Evolutionary conservation across 176 grass and related monocot species (phyloP), one percentile per base, ranked within the genome.

Genomic region (Aegilops sharonensis): DNA sequence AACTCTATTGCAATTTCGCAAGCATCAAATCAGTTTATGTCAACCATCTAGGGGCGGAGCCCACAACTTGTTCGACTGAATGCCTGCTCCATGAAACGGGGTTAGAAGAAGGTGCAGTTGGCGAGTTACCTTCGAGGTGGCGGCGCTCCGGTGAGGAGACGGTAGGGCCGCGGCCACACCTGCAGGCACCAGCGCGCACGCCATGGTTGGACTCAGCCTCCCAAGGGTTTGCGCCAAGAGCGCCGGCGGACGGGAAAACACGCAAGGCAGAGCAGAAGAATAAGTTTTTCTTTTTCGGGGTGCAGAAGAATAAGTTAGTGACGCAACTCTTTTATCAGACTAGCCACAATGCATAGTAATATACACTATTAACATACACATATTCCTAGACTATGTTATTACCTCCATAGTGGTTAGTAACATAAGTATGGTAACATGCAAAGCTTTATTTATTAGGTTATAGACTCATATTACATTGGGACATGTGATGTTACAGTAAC

Each of bases 61-160:
- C 39, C 83, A 76, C 59, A 52, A 36, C 0, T 4, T 63, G 56
- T 77, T 75, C 34, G 83, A 78, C 39, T 64, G 78, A 86, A 64
- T 78, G 84, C 54, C 4, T n/a, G 4, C 6, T 12, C 66, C 56
- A 75, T 35, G 3, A 75, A 48, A 68, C 18, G 29, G 50, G 47
- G 60, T 8, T 20, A 45, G 14, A 35, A 18, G 30, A 0, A 34
- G 12, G 35, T 35, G 67, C 2, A 2, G 12, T 12, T 31, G 23
- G 13, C 29, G 18, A 66, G 25, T 39, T 90, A 91, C 85, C 89
- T 91, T 70, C 20, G 14, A 21, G 18, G 68, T 17, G 6, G 68
- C n/a, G 27, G 37, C 39, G 66, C 14, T 67, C 75, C 68, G 79
- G 21, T 60, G 35, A 79, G 56, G 43, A 23, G 68, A 39, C 5